Evolutionary conservation across 768 basidiomycete species (phyloP).

Genomic region (Dioszegia hungarica): DNA sequence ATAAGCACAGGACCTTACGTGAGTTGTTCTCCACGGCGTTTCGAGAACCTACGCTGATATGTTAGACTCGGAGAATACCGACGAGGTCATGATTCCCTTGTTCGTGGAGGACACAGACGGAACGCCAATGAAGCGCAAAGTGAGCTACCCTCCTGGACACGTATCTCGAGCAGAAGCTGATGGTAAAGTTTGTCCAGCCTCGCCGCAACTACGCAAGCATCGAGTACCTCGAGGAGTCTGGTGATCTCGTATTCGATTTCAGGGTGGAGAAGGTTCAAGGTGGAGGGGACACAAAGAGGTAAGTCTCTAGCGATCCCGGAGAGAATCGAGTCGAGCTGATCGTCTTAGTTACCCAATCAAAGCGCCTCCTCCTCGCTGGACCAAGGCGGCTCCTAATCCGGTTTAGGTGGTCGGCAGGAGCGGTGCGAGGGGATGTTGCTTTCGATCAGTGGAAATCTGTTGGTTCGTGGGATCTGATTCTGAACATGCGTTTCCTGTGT

Average conservation of each 20-base stretch:
- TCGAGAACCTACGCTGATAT: not conserved
- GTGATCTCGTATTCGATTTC: slow-evolving; percentile 73
- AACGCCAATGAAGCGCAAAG: slow-evolving; percentile 61
- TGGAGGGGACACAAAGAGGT: slow-evolving; percentile 73
- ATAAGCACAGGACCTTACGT: slow-evolving; percentile 78
- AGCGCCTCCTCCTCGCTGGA: slow-evolving; percentile 19
- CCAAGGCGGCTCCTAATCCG: not conserved
- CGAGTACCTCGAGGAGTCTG: slow-evolving; percentile 56
- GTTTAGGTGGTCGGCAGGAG: too few relatives aligned
- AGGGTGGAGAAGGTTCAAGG: slow-evolving; percentile 83
- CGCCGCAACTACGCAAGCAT: slow-evolving; percentile 81
- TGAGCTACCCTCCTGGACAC: slow-evolving; percentile 7
- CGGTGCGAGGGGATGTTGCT: too few relatives aligned
- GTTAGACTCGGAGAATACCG: slow-evolving; percentile 60
- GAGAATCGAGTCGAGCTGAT: slow-evolving; percentile 1
- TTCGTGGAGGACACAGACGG: slow-evolving; percentile 76
- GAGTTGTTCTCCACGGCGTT: slow-evolving; percentile 5
- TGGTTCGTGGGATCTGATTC: too few relatives aligned
- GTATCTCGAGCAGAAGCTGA: not conserved
- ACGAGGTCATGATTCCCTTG: slow-evolving; percentile 79
- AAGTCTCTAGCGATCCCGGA: slow-evolving; percentile 5
- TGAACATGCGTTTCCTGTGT: too few relatives aligned
- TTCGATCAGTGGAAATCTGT: too few relatives aligned
- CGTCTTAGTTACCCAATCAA: slow-evolving; percentile 18
- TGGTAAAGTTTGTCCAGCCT: slow-evolving; percentile 65